Base-by-base conservation (phyloP, 2,329 filamentous ascomycete genomes). In the Huntiella abstrusa region DNA sequence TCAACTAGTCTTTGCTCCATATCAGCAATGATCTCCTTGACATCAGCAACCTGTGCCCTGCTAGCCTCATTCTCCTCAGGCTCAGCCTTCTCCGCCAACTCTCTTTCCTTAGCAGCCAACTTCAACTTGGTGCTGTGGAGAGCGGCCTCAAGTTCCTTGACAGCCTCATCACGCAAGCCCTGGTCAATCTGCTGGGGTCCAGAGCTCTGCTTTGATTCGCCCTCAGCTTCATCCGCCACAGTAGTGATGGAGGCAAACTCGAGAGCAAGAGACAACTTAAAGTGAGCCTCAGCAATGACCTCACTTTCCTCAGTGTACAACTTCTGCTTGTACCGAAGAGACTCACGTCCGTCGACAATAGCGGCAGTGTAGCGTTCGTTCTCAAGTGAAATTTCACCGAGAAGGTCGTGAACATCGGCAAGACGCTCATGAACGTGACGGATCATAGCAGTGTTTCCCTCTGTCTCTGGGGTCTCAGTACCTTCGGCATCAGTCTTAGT, bases 381-480 rank as follows among this genome's bases (percentile, higher is more conserved):
- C 64, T 98, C 91, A 22, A 98, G 69, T n/a, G 83, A 92, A 51
- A 98, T 95, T 62, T 98, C 91, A 7, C 87, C 83, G 51, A 96
- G 81, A 47, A 94, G 73, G 59, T 95, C 87, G 59, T 95, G 85
- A 6, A 85, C 93, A 58, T 98, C 91, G 51, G 85, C 85, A 33
- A 96, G 72, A 48, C 85, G 77, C 62, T 93, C 84, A 62, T 86
- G 87, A 57, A 87, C 68, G 51, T 82, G 75, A 52, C 70, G 64
- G 38, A 67, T 53, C 2, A 59, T 54, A 36, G 64, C 61, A 5
- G 61, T 62, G 45, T 68, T 64, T 4, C 11, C 32, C 2, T 10
- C 16, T 13, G 41, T 32, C 15, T 15, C 28, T 60, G 64, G 48
- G 67, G 32, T 10, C n/a, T 66, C 49, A 16, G 32, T 38, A 40